A percentile compares a stretch with the other conserved stretches of the same genome.
Evolutionary conservation across 805 yeast genomes (phyloP).

Genomic region (Starmerella bombi): DNA sequence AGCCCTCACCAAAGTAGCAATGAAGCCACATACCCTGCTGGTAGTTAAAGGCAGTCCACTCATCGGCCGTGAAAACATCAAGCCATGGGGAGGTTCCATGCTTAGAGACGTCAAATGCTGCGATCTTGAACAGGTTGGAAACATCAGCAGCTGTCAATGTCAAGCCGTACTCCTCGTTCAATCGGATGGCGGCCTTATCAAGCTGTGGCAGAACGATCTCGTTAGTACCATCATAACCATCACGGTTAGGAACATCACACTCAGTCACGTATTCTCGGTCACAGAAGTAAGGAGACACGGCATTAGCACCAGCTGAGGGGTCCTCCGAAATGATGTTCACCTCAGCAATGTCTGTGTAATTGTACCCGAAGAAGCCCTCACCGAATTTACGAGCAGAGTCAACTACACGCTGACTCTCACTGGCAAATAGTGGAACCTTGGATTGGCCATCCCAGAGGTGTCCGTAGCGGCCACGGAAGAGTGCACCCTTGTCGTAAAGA

Average conservation of each 20-base stretch:
- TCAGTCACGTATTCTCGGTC: conserved; percentile 29
- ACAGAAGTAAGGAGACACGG: conserved; percentile 42
- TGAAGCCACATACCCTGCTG: conserved; percentile 32
- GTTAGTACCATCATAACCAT: neutral
- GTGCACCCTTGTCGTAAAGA: conserved; percentile 35
- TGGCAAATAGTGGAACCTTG: conserved; percentile 34
- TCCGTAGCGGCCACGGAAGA: conserved; percentile 34
- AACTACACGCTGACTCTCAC: conserved; percentile 26
- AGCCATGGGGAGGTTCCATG: conserved; percentile 35
- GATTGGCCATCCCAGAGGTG: conserved; percentile 30
- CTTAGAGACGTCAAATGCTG: conserved; percentile 40
- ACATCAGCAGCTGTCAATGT: conserved; percentile 33
- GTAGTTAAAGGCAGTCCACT: conserved; percentile 35
- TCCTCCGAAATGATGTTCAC: conserved; percentile 37
- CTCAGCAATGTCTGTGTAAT: conserved; percentile 29
- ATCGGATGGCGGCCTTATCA: conserved; percentile 22
- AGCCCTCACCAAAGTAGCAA: conserved; percentile 40
- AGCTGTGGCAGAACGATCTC: conserved; percentile 18
- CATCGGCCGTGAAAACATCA: conserved; percentile 38
- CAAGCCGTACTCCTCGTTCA: conserved; percentile 29
- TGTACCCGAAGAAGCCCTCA: conserved; percentile 43
- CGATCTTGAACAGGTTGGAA: conserved; percentile 32
- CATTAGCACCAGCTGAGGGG: conserved; percentile 40
- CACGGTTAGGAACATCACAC: conserved; percentile 1
- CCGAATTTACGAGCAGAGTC: conserved; percentile 46